Percentiles rank a stretch among this genome's conserved stretches.
These are phyloP conservation scores for Podaxis sp. DNA, from an alignment of 768 basidiomycete genomes.

Conservation along the genomic window DNA sequence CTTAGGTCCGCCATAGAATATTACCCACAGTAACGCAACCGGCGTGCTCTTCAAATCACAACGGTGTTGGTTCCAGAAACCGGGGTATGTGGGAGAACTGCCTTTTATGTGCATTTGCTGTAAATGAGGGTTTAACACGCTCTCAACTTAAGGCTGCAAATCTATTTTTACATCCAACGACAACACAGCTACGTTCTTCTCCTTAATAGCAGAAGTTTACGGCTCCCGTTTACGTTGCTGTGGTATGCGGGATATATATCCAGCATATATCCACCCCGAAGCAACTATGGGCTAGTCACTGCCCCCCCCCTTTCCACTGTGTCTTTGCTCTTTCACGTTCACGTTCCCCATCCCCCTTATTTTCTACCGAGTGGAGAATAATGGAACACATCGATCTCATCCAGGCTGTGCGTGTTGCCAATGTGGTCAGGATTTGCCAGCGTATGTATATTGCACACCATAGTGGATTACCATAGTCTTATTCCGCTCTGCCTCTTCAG, in stretches of 20 bases:
- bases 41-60: background rate
- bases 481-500: conserved; percentile 2
- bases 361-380: background rate
- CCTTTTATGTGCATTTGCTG: background rate
- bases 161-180: background rate
- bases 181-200: background rate
- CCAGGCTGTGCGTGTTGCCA: conserved; percentile 11
- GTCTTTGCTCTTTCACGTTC: background rate
- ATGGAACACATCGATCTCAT: background rate
- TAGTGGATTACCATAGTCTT: background rate
- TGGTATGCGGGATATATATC: background rate
- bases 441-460: conserved; percentile 12
- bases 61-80: background rate
- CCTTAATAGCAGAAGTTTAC: conserved; percentile 1
- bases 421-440: conserved; percentile 18
- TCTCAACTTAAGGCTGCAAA: background rate
- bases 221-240: background rate
- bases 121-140: background rate
- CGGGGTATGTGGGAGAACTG: background rate
- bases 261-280: background rate
- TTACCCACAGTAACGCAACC: no score
- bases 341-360: background rate
- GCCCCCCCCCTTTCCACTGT: background rate
- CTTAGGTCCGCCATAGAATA: background rate
- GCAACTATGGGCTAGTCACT: background rate